These are phyloP conservation scores for Clarireedia hainanense DNA, from an alignment of 2,329 filamentous ascomycete species.

Conservation along the genomic window DNA sequence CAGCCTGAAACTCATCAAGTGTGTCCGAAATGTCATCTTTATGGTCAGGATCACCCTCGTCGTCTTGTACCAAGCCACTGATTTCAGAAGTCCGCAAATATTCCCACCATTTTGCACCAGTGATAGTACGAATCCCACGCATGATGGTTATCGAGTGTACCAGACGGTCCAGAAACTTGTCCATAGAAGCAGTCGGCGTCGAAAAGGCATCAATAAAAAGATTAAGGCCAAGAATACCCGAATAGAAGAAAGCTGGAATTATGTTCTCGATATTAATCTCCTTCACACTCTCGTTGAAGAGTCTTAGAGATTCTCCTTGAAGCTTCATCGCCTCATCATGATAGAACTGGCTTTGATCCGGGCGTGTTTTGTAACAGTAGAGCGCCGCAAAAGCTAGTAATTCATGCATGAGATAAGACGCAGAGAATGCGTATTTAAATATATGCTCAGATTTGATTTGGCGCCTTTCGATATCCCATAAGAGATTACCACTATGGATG, in stretches of 20 bases:
- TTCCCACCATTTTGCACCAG: constrained; percentile 16
- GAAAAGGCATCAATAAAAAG: constrained; percentile 32
- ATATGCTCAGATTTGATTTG: not conserved
- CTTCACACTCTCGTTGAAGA: constrained; percentile 25
- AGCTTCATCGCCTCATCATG: constrained; percentile 28
- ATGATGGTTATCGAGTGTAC: constrained; percentile 25
- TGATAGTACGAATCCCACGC: constrained; percentile 23
- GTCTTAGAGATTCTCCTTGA: constrained; percentile 25
- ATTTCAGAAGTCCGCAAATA: constrained; percentile 23
- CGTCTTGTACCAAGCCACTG: constrained; percentile 15
- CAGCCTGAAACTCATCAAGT: not conserved
- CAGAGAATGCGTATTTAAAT: not conserved
- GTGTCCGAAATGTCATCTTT: constrained; percentile 7
- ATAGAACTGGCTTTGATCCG: constrained; percentile 20
- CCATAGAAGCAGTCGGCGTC: constrained; percentile 24
- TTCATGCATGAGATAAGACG: constrained; percentile 29
- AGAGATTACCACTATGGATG: not conserved
- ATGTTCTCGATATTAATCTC: constrained; percentile 17
- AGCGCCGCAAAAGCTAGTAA: constrained; percentile 30
- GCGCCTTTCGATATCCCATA: not conserved
- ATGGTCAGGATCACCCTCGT: not conserved
- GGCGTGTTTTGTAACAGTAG: constrained; percentile 25
- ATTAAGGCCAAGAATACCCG: constrained; percentile 28
- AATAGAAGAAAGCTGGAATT: constrained; percentile 28
- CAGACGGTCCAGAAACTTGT: constrained; percentile 12